Evolutionary conservation across 371 early-diverging fungal genomes (phyloP).

Genomic region (Edhazardia aedis): DNA sequence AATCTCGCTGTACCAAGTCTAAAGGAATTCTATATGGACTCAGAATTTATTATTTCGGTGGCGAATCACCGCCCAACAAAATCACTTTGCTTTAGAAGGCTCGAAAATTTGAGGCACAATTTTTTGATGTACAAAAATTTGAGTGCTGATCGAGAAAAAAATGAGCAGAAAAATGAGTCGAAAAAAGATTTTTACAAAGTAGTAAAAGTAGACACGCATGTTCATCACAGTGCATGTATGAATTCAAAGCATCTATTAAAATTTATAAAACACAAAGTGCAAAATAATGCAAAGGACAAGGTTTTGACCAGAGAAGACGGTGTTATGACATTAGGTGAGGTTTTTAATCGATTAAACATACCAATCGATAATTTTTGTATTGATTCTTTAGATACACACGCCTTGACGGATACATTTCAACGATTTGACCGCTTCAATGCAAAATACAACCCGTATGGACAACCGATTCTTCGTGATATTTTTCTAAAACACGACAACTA

Average conservation of each 20-base stretch:
- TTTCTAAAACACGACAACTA: conserved; percentile 83
- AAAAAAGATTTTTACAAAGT: conserved; percentile 92
- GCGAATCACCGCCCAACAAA: conserved; percentile 79
- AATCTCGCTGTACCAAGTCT: conserved; percentile 53
- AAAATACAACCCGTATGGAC: conserved; percentile 76
- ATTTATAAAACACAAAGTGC: conserved; percentile 80
- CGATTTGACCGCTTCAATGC: conserved; percentile 86
- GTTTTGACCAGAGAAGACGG: conserved; percentile 48
- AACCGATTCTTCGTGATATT: conserved; percentile 54
- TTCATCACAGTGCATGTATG: conserved; percentile 82
- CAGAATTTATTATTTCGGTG: conserved; percentile 58
- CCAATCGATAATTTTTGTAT: conserved; percentile 79
- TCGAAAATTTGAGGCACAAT: conserved; percentile 70
- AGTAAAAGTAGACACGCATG: conserved; percentile 88
- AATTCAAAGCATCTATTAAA: conserved; percentile 86
- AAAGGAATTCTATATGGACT: conserved; percentile 63
- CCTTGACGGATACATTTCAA: conserved; percentile 54
- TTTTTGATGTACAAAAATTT: conserved; percentile 63
- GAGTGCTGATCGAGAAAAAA: conserved; percentile 62
- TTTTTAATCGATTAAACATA: conserved; percentile 71
- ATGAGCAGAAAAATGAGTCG: conserved; percentile 56
- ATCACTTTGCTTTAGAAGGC: conserved; percentile 67
- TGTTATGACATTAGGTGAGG: conserved; percentile 49
- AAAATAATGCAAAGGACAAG: conserved; percentile 50
- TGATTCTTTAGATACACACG: conserved; percentile 85